Evolutionary conservation across 2,329 filamentous ascomycete species (phyloP).

Genomic region (Pseudophaeomoniella oleicola): DNA sequence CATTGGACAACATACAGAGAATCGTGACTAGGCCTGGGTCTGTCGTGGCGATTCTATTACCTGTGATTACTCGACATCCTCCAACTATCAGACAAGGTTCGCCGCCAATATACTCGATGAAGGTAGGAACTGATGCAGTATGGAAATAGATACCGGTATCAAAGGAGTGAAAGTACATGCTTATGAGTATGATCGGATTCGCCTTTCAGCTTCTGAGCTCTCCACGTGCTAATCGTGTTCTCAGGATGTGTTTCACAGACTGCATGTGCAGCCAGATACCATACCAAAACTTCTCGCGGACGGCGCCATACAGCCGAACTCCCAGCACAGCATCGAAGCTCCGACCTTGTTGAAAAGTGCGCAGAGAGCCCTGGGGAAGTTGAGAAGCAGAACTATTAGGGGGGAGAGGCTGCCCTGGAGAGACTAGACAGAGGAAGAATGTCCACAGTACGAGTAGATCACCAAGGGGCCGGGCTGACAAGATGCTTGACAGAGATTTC

Average conservation of each 20-base stretch:
- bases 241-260: constrained; percentile 38
- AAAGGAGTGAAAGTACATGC: constrained; percentile 42
- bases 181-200: constrained; percentile 23
- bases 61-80: constrained; percentile 36
- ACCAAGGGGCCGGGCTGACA: too few relatives aligned
- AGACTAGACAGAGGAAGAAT: neutral
- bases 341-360: constrained; percentile 25
- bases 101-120: constrained; percentile 41
- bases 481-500: too few relatives aligned
- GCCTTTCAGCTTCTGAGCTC: neutral
- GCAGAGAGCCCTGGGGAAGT: constrained; percentile 26
- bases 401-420: constrained; percentile 26
- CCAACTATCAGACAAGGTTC: constrained; percentile 31
- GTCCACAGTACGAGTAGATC: neutral
- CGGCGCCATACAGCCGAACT: constrained; percentile 26
- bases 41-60: constrained; percentile 44
- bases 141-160: constrained; percentile 40
- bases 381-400: constrained; percentile 29
- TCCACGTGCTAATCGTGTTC: neutral
- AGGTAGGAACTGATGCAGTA: constrained; percentile 26
- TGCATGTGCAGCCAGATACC: constrained; percentile 40
- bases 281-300: constrained; percentile 32
- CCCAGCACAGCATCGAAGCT: constrained; percentile 25
- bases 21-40: constrained; percentile 32
- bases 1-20: constrained; percentile 27